Percentiles rank a stretch among this genome's conserved stretches.
Conservation (phyloP, 1,139 yeast genomes). For the Protomyces macrosporus region DNA sequence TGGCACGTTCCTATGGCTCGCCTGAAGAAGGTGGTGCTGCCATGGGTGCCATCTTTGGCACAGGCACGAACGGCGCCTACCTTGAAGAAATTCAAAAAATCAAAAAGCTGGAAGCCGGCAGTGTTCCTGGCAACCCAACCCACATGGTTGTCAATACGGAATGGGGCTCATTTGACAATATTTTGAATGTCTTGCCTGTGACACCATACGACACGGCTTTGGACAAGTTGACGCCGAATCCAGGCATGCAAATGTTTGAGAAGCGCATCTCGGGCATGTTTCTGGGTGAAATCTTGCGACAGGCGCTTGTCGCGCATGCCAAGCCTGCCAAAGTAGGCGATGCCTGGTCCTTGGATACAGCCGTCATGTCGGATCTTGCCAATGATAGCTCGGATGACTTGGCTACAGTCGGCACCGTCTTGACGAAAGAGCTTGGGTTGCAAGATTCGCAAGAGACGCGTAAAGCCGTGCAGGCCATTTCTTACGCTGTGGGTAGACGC, state of each 20-base stretch:
- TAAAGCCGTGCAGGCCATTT: conserved; percentile 59
- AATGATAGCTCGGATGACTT: conserved; percentile 71
- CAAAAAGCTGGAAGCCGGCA: conserved; percentile 52
- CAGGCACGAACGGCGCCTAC: conserved; percentile 96
- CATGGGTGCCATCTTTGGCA: conserved; percentile 87
- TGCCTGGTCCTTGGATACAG: conserved; percentile 76
- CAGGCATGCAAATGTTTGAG: conserved; percentile 83
- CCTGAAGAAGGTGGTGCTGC: conserved; percentile 64
- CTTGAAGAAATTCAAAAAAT: conserved; percentile 67
- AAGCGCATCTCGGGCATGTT: conserved; percentile 93
- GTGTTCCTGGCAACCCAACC: conserved; percentile 39
- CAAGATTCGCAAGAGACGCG: conserved; percentile 56
- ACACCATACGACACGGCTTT: conserved; percentile 68
- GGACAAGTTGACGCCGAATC: conserved; percentile 71
- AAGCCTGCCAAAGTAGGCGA: conserved; percentile 59
- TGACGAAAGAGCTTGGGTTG: conserved; percentile 39
- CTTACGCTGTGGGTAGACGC: conserved; percentile 73
- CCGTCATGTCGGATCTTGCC: conserved; percentile 74
- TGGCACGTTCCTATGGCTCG: conserved; percentile 75
- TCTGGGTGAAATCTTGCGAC: conserved; percentile 80
- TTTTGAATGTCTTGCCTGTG: conserved; percentile 61
- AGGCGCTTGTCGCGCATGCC: conserved; percentile 51
- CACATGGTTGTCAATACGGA: conserved; percentile 86
- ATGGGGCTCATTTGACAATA: conserved; percentile 95
- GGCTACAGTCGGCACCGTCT: conserved; percentile 51